These are phyloP conservation scores for Hygrophoropsis aurantiaca DNA, from an alignment of 768 basidiomycete species.

Conservation along the genomic window DNA sequence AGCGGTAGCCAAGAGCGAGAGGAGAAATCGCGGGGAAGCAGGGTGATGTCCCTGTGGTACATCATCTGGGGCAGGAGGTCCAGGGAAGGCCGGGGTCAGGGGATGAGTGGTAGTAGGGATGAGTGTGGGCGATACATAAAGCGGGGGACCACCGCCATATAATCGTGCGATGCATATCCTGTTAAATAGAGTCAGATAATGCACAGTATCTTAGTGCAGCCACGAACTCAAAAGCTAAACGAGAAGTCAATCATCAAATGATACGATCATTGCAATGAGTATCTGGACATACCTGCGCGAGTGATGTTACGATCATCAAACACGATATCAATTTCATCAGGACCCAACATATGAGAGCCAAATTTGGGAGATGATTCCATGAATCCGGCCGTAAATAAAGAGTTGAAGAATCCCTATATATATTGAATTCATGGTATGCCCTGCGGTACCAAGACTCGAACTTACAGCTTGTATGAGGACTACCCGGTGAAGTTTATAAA, in stretches of 20 bases:
- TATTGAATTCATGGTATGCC: slow-evolving; percentile 1
- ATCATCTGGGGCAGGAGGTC: slow-evolving; percentile 19
- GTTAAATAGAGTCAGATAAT: slow-evolving; percentile 11
- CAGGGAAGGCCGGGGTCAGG: slow-evolving; percentile 65
- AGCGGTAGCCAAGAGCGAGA: slow-evolving; percentile 85
- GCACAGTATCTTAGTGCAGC: background rate
- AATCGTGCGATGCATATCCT: slow-evolving; percentile 85
- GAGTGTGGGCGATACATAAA: slow-evolving; percentile 64
- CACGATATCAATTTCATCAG: slow-evolving; percentile 63
- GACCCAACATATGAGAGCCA: slow-evolving; percentile 18
- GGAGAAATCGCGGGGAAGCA: slow-evolving; percentile 75
- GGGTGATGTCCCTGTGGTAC: slow-evolving; percentile 62
- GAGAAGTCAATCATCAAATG: slow-evolving; percentile 11
- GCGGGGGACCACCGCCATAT: slow-evolving; percentile 81
- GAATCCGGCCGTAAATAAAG: slow-evolving; percentile 83
- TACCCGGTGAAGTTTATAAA: slow-evolving; percentile 80
- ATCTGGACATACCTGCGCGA: slow-evolving; percentile 60
- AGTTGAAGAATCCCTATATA: slow-evolving; percentile 78
- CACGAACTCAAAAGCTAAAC: slow-evolving; percentile 84
- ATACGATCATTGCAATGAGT: background rate
- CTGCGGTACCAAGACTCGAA: slow-evolving; percentile 8
- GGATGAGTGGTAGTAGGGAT: slow-evolving; percentile 68
- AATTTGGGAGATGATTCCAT: slow-evolving; percentile 48
- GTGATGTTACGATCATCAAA: slow-evolving; percentile 91
- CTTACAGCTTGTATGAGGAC: slow-evolving; percentile 86